These are phyloP conservation scores for Puccinia polysora DNA, from an alignment of 1,284 basidiomycete species.

Conservation along the genomic window DNA sequence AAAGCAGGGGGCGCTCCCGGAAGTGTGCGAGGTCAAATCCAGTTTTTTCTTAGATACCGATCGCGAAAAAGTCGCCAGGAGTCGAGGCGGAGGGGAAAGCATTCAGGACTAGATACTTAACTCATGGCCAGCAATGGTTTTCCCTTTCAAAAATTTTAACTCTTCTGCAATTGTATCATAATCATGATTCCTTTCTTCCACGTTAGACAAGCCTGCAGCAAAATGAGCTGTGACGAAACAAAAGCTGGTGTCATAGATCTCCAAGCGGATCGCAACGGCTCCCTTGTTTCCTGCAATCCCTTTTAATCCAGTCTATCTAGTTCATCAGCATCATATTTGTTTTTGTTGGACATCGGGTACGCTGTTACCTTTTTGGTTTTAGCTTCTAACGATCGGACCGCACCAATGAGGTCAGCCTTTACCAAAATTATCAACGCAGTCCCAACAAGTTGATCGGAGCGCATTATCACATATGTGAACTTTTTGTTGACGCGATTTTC, in stretches of 20 bases:
- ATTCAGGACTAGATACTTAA: conserved; percentile 58
- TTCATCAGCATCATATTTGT: not conserved
- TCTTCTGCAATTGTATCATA: conserved; percentile 80
- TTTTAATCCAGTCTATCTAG: conserved; percentile 75
- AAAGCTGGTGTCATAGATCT: conserved; percentile 81
- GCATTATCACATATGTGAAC: conserved; percentile 73
- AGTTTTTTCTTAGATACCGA: too few species aligned
- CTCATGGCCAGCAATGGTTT: conserved; percentile 83
- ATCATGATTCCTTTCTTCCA: conserved; percentile 86
- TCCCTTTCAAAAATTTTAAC: conserved; percentile 80
- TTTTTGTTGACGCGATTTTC: conserved; percentile 65
- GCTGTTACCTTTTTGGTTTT: conserved; percentile 73
- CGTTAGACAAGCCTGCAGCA: conserved; percentile 83
- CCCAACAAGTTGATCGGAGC: conserved; percentile 89
- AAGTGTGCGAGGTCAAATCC: conserved; percentile 48
- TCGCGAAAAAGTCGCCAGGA: too few species aligned
- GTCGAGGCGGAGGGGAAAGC: too few species aligned
- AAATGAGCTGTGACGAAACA: conserved; percentile 95
- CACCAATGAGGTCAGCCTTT: conserved; percentile 67
- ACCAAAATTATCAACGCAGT: conserved; percentile 84
- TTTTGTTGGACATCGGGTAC: not conserved
- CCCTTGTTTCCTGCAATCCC: conserved; percentile 92
- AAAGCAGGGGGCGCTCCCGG: too few species aligned
- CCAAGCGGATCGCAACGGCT: conserved; percentile 84
- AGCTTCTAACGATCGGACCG: conserved; percentile 85